Evolutionary conservation across 2,329 filamentous ascomycete species (phyloP).

Genomic region (Cercospora zeae-maydis): DNA sequence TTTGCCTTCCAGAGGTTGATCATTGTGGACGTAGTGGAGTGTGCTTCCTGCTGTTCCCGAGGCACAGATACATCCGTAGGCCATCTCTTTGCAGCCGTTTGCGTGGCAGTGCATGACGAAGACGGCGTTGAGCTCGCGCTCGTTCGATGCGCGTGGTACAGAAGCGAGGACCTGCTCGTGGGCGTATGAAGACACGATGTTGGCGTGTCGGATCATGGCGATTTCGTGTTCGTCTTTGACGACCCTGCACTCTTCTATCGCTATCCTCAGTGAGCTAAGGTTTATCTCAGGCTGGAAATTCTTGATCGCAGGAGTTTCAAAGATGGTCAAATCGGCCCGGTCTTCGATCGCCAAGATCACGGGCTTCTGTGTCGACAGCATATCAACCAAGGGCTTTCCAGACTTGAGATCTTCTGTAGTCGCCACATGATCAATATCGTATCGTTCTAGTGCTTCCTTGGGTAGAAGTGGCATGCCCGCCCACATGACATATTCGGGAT

Average conservation of each 20-base stretch:
- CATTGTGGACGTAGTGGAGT: slow-evolving; percentile 81
- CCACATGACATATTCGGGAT: slow-evolving; percentile 91
- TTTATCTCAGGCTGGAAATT: slow-evolving; percentile 66
- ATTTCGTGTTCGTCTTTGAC: slow-evolving; percentile 84
- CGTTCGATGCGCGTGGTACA: slow-evolving; percentile 65
- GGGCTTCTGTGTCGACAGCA: slow-evolving; percentile 34
- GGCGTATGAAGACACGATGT: slow-evolving; percentile 71
- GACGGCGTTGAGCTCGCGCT: slow-evolving; percentile 76
- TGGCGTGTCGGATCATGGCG: slow-evolving; percentile 75
- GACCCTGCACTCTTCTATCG: slow-evolving; percentile 77
- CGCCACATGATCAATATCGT: slow-evolving; percentile 55
- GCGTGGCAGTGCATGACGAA: slow-evolving; percentile 75
- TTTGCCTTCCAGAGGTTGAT: slow-evolving; percentile 65
- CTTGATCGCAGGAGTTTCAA: slow-evolving; percentile 59
- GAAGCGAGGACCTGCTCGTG: slow-evolving; percentile 67
- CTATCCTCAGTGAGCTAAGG: slow-evolving; percentile 52
- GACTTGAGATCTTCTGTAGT: slow-evolving; percentile 64
- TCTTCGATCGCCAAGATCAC: slow-evolving; percentile 73
- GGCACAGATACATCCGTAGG: slow-evolving; percentile 84
- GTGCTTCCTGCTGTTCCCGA: slow-evolving; percentile 76
- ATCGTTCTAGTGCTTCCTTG: slow-evolving; percentile 64
- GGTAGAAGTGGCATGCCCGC: slow-evolving; percentile 79
- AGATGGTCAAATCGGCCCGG: slow-evolving; percentile 54
- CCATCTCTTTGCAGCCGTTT: slow-evolving; percentile 73
- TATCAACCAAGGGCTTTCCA: slow-evolving; percentile 57